phyloP scores from a whole-genome alignment of 2,329 filamentous ascomycete genomes.

The Leptodontidium sp. region DNA sequence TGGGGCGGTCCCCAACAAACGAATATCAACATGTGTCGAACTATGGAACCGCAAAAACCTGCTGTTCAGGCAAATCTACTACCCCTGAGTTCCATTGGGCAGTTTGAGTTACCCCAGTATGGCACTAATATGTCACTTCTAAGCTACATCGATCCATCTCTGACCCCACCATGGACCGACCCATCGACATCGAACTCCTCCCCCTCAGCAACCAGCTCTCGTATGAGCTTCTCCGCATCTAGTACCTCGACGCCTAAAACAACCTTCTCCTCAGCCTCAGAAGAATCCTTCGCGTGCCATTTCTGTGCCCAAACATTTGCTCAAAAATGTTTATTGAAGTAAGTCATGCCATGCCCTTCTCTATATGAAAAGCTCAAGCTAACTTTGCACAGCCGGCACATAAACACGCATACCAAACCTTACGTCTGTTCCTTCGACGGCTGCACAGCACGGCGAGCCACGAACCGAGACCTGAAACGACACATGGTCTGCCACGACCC shows the following conservation, averaged over 20 bases:
- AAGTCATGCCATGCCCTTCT: neutral
- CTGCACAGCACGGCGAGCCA: slow-evolving; percentile 10
- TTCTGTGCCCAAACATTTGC: slow-evolving; percentile 11
- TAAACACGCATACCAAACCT: slow-evolving; percentile 17
- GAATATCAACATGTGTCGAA: neutral
- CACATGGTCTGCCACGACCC: slow-evolving; percentile 13
- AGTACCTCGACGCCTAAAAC: neutral
- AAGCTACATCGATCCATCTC: neutral
- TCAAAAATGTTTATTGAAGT: slow-evolving; percentile 11
- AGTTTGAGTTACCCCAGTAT: neutral
- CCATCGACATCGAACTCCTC: slow-evolving; percentile 13
- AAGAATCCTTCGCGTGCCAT: neutral
- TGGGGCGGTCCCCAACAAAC: neutral
- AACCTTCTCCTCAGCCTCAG: neutral
- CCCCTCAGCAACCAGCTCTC: slow-evolving; percentile 2
- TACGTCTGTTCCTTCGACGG: neutral
- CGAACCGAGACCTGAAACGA: slow-evolving; percentile 12
- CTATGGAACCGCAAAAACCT: neutral
- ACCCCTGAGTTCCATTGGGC: neutral
- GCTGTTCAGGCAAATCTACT: neutral
- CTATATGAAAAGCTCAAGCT: neutral
- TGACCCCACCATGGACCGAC: neutral
- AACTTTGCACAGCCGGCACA: slow-evolving; percentile 12
- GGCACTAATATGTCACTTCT: neutral
- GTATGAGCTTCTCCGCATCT: neutral